Base-by-base conservation (phyloP, 306 rosid species). In the Erythrophleum fordii region DNA sequence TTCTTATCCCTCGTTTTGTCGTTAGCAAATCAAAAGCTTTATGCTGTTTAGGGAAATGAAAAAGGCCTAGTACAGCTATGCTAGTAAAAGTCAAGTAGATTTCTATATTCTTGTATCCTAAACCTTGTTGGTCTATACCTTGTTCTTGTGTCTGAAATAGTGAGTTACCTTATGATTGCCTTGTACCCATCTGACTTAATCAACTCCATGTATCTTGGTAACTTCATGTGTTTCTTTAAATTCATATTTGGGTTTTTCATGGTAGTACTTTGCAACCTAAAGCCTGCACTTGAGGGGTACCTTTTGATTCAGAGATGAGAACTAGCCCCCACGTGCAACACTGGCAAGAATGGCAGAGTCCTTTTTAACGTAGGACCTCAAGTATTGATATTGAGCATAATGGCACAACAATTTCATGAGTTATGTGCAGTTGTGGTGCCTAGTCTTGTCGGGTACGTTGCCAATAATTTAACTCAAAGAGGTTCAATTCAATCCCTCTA, bases 251-350 rank as follows among this genome's bases (percentile, higher is more conserved):
- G 41, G 70, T 61, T 68, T 79, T 74, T 75, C 55, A 60, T 69
- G 25, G 37, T 14, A 23, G 58, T 53, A 31, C 68, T 51, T 69
- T 72, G 35, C 45, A 75, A 20, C 34, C 53, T 31, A 42, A 14
- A 75, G 56, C 56, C 61, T 67, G 58, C 62, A 78, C 28, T 44
- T 75, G 72, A 80, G 79, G 76, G 73, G 53, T 41, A 35, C 53
- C 73, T 68, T 42, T 41, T 68, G 34, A 42, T 68, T 68, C 73
- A 12, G 25, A 68, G 31, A 68, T 46, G 68, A 69, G 53, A 45
- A 42, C 60, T 74, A 70, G 46, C 60, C 72, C 85, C 41, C 85
- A 72, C 83, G 88, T 85, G 85, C 88, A 66, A 6, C 42, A 11
- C 80, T 22, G 52, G 59, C 70, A 77, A 81, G 72, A 46, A 37